Percentiles rank a stretch among this genome's conserved stretches.
Evolutionary conservation across 2,329 filamentous ascomycete genomes (phyloP).

Genomic region (Coniella vitis): DNA sequence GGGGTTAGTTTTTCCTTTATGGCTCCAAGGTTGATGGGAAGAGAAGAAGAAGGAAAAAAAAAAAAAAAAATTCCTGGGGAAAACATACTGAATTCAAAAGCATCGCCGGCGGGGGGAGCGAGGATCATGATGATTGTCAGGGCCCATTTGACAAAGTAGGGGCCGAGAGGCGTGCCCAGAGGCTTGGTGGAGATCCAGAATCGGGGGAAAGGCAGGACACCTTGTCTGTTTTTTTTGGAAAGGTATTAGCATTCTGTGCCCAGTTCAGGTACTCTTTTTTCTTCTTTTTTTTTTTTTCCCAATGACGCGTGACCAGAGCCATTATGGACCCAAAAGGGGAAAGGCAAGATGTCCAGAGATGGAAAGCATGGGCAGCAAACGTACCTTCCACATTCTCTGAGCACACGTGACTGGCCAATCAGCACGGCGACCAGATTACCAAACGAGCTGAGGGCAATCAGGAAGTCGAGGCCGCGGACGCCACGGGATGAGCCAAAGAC

Average conservation of each 20-base stretch:
- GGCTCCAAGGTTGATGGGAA: not conserved
- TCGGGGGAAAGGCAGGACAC: conserved; percentile 48
- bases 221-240: conserved; percentile 36
- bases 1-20: too few species aligned
- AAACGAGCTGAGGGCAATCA: conserved; percentile 51
- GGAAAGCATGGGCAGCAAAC: not conserved
- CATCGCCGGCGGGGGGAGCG: conserved; percentile 54
- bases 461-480: conserved; percentile 44
- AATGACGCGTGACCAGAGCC: too few species aligned
- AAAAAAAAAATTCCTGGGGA: too few species aligned
- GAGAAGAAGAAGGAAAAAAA: too few species aligned
- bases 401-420: conserved; percentile 48
- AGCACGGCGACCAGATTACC: conserved; percentile 50
- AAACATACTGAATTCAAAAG: conserved; percentile 50
- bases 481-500: conserved; percentile 46
- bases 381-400: conserved; percentile 52
- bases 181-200: conserved; percentile 58
- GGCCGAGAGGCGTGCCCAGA: conserved; percentile 55
- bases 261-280: too few species aligned
- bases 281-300: too few species aligned
- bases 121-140: conserved; percentile 54
- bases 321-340: too few species aligned
- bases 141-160: conserved; percentile 49
- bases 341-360: too few species aligned
- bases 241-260: not conserved